Conservation (phyloP, 2,329 filamentous ascomycete genomes). For the Trichoderma arundinaceum region DNA sequence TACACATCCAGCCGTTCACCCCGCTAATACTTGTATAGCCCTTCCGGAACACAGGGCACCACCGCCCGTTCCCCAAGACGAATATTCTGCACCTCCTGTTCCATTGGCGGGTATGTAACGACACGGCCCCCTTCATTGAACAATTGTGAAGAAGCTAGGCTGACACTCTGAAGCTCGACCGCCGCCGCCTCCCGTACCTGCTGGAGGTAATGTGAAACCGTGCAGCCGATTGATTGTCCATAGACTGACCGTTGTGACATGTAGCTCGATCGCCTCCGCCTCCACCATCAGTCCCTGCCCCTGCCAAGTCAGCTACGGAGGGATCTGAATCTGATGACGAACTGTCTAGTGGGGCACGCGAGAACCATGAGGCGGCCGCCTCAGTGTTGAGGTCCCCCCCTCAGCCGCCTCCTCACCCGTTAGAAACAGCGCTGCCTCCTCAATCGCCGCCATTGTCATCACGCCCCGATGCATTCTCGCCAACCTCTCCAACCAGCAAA, state of each 20-base stretch:
- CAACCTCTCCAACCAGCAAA: constrained; percentile 57
- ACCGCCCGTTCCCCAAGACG: constrained; percentile 56
- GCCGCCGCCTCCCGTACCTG: constrained; percentile 26
- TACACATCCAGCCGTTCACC: neutral
- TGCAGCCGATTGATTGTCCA: neutral
- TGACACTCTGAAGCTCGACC: constrained; percentile 25
- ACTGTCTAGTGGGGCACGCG: constrained; percentile 62
- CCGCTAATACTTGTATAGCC: constrained; percentile 41
- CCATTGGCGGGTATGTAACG: constrained; percentile 63
- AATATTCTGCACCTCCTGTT: constrained; percentile 63
- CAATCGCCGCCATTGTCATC: constrained; percentile 47
- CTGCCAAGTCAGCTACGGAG: constrained; percentile 68
- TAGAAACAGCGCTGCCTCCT: constrained; percentile 36
- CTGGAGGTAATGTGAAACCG: constrained; percentile 19
- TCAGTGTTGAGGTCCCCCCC: constrained; percentile 47
- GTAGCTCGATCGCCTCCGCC: constrained; percentile 66
- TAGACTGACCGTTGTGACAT: constrained; percentile 36
- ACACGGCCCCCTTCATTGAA: neutral
- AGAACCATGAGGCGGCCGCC: constrained; percentile 43
- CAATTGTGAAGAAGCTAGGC: neutral
- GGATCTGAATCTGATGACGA: constrained; percentile 92
- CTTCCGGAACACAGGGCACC: constrained; percentile 42
- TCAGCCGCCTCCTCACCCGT: constrained; percentile 41
- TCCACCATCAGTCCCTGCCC: constrained; percentile 57
- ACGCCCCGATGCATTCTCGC: constrained; percentile 49